Percentiles rank a stretch among this genome's conserved stretches.
phyloP scores from a whole-genome alignment of 2,329 filamentous ascomycete species.

The Cercospora sp. region DNA sequence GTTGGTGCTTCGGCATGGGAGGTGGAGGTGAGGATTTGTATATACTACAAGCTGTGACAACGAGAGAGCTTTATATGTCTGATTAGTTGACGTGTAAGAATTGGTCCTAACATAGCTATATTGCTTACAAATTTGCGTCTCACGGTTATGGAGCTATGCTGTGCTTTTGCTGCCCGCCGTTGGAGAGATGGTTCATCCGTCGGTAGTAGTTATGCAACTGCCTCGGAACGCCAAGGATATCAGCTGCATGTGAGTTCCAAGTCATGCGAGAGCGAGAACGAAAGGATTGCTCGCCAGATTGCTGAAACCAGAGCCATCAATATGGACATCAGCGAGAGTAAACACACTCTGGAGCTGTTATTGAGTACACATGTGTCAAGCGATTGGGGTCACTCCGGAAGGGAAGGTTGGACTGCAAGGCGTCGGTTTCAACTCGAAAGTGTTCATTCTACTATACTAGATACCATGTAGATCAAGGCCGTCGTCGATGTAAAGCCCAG shows the following conservation, averaged over 20 bases:
- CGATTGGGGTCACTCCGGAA: too few relatives aligned
- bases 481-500: neutral
- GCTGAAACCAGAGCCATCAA: too few relatives aligned
- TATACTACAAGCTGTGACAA: neutral
- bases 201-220: neutral
- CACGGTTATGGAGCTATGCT: neutral
- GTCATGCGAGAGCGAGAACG: neutral
- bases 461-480: constrained; percentile 1
- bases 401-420: too few relatives aligned
- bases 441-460: neutral
- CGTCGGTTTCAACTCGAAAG: too few relatives aligned
- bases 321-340: too few relatives aligned
- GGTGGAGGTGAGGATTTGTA: neutral
- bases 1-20: neutral
- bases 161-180: neutral
- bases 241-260: neutral
- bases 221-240: neutral
- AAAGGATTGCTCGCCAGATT: too few relatives aligned
- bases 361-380: too few relatives aligned
- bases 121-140: neutral
- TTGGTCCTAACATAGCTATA: neutral
- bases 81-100: neutral
- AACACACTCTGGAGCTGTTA: too few relatives aligned
- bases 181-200: neutral
- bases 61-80: neutral